These are phyloP conservation scores for Serendipita indica DNA, from an alignment of 768 basidiomycete species.

Conservation along the genomic window DNA sequence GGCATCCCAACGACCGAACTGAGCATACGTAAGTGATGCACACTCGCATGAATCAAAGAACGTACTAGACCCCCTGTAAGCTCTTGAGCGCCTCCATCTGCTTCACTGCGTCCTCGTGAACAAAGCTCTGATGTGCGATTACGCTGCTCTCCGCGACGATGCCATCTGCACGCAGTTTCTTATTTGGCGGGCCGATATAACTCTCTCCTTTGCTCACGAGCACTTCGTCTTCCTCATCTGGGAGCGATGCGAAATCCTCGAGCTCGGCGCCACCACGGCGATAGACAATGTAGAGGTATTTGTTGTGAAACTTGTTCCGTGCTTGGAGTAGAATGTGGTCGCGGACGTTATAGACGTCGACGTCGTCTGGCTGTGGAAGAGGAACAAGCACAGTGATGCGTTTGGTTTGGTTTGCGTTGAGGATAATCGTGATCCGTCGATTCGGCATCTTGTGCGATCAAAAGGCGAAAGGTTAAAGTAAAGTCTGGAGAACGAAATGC, in stretches of 20 bases:
- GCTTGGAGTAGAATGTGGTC: constrained; percentile 24
- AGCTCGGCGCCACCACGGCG: constrained; percentile 22
- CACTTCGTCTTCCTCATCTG: constrained; percentile 19
- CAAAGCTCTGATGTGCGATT: constrained; percentile 22
- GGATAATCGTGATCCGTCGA: constrained; percentile 23
- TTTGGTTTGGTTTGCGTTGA: constrained; percentile 25
- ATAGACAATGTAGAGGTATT: constrained; percentile 22
- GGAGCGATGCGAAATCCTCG: constrained; percentile 16
- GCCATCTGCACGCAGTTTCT: constrained; percentile 3
- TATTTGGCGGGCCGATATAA: constrained; percentile 23
- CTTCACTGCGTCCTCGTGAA: constrained; percentile 21
- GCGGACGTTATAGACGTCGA: constrained; percentile 4
- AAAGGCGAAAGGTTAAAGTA: background rate
- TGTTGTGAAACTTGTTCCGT: constrained; percentile 26
- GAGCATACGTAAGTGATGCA: background rate
- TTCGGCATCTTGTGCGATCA: constrained; percentile 18
- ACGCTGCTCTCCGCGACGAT: constrained; percentile 20
- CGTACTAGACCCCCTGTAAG: constrained; percentile 20
- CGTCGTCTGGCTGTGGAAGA: constrained; percentile 11
- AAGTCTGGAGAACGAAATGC: background rate
- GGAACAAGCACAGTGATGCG: constrained; percentile 21
- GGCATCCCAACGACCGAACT: constrained; percentile 25
- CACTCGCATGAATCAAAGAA: background rate
- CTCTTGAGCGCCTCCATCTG: constrained; percentile 22
- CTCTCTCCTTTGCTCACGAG: constrained; percentile 26